These are phyloP conservation scores for Litsea cubeba DNA, from an alignment of 164 flowering plant species.

Conservation along the genomic window DNA sequence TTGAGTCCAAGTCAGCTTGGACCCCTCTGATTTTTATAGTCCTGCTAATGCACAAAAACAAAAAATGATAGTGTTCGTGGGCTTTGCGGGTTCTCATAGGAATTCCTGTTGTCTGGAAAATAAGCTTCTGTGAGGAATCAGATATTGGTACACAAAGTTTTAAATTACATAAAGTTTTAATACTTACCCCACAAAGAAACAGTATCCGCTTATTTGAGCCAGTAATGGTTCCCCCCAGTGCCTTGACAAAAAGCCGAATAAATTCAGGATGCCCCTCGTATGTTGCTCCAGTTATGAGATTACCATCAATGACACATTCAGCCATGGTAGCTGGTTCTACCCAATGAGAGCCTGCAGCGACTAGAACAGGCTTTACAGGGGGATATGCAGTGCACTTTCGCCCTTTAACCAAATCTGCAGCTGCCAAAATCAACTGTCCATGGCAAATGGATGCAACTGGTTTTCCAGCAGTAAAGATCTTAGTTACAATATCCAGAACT, in stretches of 20 bases:
- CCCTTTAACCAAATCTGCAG: slow-evolving; percentile 68
- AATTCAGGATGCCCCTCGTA: slow-evolving; percentile 81
- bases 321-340: slow-evolving; percentile 61
- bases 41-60: too few species aligned
- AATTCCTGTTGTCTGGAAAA: background rate
- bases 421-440: slow-evolving; percentile 89
- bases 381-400: slow-evolving; percentile 76
- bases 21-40: too few species aligned
- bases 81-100: background rate
- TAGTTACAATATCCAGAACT: slow-evolving; percentile 49
- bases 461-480: slow-evolving; percentile 51
- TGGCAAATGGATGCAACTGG: slow-evolving; percentile 90
- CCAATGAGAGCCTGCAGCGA: slow-evolving; percentile 87
- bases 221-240: slow-evolving; percentile 70
- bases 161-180: background rate
- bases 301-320: slow-evolving; percentile 65
- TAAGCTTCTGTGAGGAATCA: background rate
- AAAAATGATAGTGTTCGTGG: background rate
- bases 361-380: slow-evolving; percentile 53
- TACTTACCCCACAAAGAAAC: slow-evolving; percentile 94
- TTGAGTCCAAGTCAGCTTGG: too few species aligned
- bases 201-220: slow-evolving; percentile 64
- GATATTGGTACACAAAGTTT: background rate
- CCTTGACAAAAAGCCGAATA: slow-evolving; percentile 65
- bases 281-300: slow-evolving; percentile 70